Evolutionary conservation across 768 basidiomycete species (phyloP).

Genomic region (Lenzites betulinus): DNA sequence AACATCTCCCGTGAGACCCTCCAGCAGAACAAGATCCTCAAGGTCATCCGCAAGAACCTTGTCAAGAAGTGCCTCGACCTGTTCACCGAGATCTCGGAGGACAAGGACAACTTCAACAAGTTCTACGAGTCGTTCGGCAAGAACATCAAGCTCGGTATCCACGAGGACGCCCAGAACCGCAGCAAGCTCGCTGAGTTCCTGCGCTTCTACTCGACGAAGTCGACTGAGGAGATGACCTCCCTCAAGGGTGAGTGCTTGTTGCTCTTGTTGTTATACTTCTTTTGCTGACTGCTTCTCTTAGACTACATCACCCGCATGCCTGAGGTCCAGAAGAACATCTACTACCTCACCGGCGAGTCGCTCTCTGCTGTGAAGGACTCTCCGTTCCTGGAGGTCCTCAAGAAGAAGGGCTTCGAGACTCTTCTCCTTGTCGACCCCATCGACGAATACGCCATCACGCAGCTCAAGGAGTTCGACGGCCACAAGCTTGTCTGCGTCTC

Average conservation of each 20-base stretch:
- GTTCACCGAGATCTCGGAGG: slow-evolving; percentile 95
- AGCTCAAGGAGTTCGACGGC: slow-evolving; percentile 98
- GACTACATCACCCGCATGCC: slow-evolving; percentile 99
- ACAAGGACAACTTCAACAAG: slow-evolving; percentile 97
- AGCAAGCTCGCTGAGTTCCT: slow-evolving; percentile 99
- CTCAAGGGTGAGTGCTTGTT: slow-evolving; percentile 73
- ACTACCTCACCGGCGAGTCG: slow-evolving; percentile 99
- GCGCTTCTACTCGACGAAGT: slow-evolving; percentile 97
- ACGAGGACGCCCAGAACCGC: slow-evolving; percentile 98
- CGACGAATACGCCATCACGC: slow-evolving; percentile 97
- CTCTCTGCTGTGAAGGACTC: slow-evolving; percentile 89
- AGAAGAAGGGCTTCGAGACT: slow-evolving; percentile 99
- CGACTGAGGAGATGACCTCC: slow-evolving; percentile 85
- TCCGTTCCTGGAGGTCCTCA: slow-evolving; percentile 98
- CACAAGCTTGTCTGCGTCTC: slow-evolving; percentile 98
- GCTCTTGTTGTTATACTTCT: neutral
- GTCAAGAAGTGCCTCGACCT: slow-evolving; percentile 98
- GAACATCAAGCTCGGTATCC: slow-evolving; percentile 99
- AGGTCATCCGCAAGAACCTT: slow-evolving; percentile 99
- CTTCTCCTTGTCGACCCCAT: slow-evolving; percentile 98
- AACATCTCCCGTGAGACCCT: slow-evolving; percentile 99
- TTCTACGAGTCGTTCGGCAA: slow-evolving; percentile 99
- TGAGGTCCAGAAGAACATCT: slow-evolving; percentile 97
- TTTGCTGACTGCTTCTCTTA: slow-evolving; percentile 31
- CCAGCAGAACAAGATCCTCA: slow-evolving; percentile 99